Base-by-base conservation (phyloP, 2,329 filamentous ascomycete genomes). In the Pseudocercospora fijiensis region DNA sequence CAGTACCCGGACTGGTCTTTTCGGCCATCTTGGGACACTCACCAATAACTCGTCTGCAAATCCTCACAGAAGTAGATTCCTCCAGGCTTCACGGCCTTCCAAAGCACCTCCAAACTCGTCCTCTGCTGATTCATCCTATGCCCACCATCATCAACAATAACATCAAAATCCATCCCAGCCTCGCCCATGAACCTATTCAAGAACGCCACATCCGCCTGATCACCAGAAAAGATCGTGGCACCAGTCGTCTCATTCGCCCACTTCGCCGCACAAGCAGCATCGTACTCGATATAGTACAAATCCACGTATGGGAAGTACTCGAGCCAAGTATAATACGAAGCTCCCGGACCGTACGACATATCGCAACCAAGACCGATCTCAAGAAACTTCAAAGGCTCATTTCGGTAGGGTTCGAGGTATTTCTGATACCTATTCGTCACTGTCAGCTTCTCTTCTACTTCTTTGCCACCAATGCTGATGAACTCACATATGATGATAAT, bases 291-390 rank as follows among this genome's bases (percentile, higher is more conserved):
- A 62, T 77, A 79, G 65, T 79, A 79, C 18, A 81, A 71, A 27
- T 80, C 75, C 8, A 80, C 71, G 16, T 75, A 58, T 0, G 76
- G 71, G 41, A 80, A 76, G 61, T 76, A 79, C 30, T 79, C 77
- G 2, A 77, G 72, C 77, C 77, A 80, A 16, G 77, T 78, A 65
- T 77, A 72, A 63, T 79, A 80, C 4, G 75, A 77, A 11, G 74
- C 74, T 2, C 77, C 78, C 0, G 77, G 76, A 6, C 76, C 77
- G 28, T 78, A 77, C 4, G 61, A 59, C 76, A 77, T 76, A 57
- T 76, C 74, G 67, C 78, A 80, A 9, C 78, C 78, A 6, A 80
- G 75, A 0, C 78, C 77, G 57, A 80, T 79, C 59, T 80, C 77
- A 4, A 80, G 76, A 68, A 80, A 73, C 67, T 78, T 80, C 59